Evolutionary conservation across 2,329 filamentous ascomycete genomes (phyloP).

Genomic region (Conoideocrella luteorostrata): DNA sequence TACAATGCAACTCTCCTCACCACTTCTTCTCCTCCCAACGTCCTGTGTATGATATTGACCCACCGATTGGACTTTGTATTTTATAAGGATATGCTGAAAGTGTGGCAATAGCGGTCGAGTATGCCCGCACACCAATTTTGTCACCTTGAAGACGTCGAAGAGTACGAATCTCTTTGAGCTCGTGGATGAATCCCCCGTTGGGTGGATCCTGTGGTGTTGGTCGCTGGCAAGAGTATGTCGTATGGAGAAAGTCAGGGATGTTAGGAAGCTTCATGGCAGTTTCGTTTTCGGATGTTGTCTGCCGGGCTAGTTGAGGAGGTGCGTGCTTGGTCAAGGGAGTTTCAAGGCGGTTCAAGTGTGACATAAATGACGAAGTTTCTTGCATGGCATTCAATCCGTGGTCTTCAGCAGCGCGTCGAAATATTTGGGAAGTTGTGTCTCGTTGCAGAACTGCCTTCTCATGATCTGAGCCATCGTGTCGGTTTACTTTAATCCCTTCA

Average conservation of each 20-base stretch:
- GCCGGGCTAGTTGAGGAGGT: slow-evolving; percentile 46
- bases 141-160: slow-evolving; percentile 67
- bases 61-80: slow-evolving; percentile 36
- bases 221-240: slow-evolving; percentile 71
- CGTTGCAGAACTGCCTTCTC: background rate
- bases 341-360: background rate
- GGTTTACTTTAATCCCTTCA: slow-evolving; percentile 34
- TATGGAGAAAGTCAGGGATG: slow-evolving; percentile 59
- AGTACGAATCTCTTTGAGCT: slow-evolving; percentile 68
- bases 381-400: slow-evolving; percentile 4
- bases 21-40: too few relatives aligned
- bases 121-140: slow-evolving; percentile 74
- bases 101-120: slow-evolving; percentile 78
- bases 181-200: slow-evolving; percentile 68
- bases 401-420: slow-evolving; percentile 17
- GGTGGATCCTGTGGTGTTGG: slow-evolving; percentile 62
- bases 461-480: background rate
- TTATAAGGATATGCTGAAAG: slow-evolving; percentile 70
- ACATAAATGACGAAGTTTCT: slow-evolving; percentile 1
- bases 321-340: background rate
- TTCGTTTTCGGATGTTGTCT: slow-evolving; percentile 76
- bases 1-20: too few relatives aligned
- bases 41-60: slow-evolving; percentile 15
- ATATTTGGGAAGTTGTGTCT: slow-evolving; percentile 7
- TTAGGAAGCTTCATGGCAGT: slow-evolving; percentile 46